Conservation (phyloP, 768 basidiomycete genomes). For the Amanita exitialis region DNA sequence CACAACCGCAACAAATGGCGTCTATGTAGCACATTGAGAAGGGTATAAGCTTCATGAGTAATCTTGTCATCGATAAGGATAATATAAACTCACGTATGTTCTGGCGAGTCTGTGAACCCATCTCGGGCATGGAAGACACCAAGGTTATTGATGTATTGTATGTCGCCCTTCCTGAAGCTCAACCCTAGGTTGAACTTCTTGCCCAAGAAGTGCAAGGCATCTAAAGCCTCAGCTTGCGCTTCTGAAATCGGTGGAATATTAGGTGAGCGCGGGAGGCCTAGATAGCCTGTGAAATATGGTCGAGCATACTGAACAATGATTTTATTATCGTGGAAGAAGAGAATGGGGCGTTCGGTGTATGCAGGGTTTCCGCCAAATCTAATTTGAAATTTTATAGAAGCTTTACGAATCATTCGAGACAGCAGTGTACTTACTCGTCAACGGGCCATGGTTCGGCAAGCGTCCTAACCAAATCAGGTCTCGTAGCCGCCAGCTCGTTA, state of each 20-base stretch:
- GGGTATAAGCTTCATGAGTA: neutral
- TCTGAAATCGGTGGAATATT: slow-evolving; percentile 37
- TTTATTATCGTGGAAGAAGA: slow-evolving; percentile 28
- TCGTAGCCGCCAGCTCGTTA: slow-evolving; percentile 34
- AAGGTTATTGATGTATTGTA: slow-evolving; percentile 39
- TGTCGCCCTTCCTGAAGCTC: slow-evolving; percentile 39
- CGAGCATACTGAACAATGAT: slow-evolving; percentile 38
- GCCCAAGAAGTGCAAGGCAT: slow-evolving; percentile 33
- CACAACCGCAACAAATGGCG: slow-evolving; percentile 36
- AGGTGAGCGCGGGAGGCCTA: slow-evolving; percentile 21
- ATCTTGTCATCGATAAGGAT: slow-evolving; percentile 4
- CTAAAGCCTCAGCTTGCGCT: slow-evolving; percentile 38
- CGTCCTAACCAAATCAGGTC: slow-evolving; percentile 32
- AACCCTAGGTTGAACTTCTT: slow-evolving; percentile 31
- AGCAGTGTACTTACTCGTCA: slow-evolving; percentile 23
- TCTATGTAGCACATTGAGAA: slow-evolving; percentile 13
- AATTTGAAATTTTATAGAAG: neutral
- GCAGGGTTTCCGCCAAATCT: slow-evolving; percentile 29
- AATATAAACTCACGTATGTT: slow-evolving; percentile 25
- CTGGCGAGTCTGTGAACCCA: slow-evolving; percentile 29
- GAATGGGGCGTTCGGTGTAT: slow-evolving; percentile 26
- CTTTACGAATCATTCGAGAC: neutral
- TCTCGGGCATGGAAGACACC: slow-evolving; percentile 34
- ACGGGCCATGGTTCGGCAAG: slow-evolving; percentile 32
- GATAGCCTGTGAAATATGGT: slow-evolving; percentile 31